phyloP scores from a whole-genome alignment of 2,329 filamentous ascomycete species.

The Coleophoma eucalyptorum region DNA sequence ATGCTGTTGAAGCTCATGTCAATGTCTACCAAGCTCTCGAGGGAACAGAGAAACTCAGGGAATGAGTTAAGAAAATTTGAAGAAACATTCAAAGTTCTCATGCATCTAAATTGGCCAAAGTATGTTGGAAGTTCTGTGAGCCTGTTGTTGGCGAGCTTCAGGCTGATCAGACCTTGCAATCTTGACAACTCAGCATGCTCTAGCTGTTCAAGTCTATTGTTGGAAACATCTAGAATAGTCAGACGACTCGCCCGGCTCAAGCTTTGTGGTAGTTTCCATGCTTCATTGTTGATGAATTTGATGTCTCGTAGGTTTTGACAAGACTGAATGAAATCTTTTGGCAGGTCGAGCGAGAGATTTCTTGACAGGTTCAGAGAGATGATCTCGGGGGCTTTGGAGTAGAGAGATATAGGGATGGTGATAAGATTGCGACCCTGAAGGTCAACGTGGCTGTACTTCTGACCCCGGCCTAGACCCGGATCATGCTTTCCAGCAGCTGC shows the following conservation, averaged over 20 bases:
- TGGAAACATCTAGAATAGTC: slow-evolving; percentile 90
- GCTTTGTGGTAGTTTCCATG: slow-evolving; percentile 78
- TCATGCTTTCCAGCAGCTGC: slow-evolving; percentile 68
- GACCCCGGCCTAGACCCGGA: slow-evolving; percentile 73
- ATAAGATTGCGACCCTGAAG: slow-evolving; percentile 85
- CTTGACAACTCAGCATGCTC: slow-evolving; percentile 79
- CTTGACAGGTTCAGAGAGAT: slow-evolving; percentile 91
- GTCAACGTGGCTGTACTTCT: slow-evolving; percentile 93
- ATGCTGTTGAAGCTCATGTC: slow-evolving; percentile 98
- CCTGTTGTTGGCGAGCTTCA: slow-evolving; percentile 93
- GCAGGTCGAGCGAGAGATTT: slow-evolving; percentile 88
- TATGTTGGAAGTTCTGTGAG: slow-evolving; percentile 74
- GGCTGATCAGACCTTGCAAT: slow-evolving; percentile 73
- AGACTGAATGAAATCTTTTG: slow-evolving; percentile 92
- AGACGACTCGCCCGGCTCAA: slow-evolving; percentile 76
- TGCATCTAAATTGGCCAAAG: slow-evolving; percentile 73
- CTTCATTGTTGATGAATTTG: slow-evolving; percentile 94
- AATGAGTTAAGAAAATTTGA: slow-evolving; percentile 89
- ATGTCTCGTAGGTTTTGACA: slow-evolving; percentile 91
- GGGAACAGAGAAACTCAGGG: slow-evolving; percentile 77
- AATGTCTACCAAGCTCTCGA: slow-evolving; percentile 82
- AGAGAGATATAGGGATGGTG: slow-evolving; percentile 91
- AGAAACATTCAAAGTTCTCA: slow-evolving; percentile 85
- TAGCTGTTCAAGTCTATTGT: slow-evolving; percentile 85
- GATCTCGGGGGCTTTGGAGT: slow-evolving; percentile 87